Base-by-base conservation (phyloP, 805 yeast genomes). In the Candida sphagnicola region DNA sequence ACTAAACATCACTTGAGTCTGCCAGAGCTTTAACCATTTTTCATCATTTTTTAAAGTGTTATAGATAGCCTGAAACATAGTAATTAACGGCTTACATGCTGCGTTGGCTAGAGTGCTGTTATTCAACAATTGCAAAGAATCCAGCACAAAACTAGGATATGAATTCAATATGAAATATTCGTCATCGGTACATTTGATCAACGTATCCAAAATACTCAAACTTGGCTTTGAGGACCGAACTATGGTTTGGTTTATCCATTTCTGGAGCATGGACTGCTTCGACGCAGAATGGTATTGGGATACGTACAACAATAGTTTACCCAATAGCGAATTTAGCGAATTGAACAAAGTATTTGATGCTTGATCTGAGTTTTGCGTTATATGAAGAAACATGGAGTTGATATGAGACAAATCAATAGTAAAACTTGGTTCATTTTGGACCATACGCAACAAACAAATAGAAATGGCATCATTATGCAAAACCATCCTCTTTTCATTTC, bases 331-430 rank as follows among this genome's bases (percentile, higher is more conserved):
- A 39, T 69, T 74, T 37, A 86, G 56, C 0, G 95, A 81, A 51
- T 83, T 85, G 4, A 82, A 78, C 18, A 85, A 56, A 0, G 95
- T 80, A 2, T 85, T 78, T 4, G 83, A 80, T 1, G 85, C 74
- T 36, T 81, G 85, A 38, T 77, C 78, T 80, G 89, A 80, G 54
- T 75, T 80, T 46, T 80, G 89, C 28, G 82, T 59, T 11, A 83
- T 70, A 54, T 75, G 83, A 17, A 65, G 65, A 49, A 77, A 76
- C 6, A 38, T 18, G 11, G 5, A 3, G 29, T 37, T 34, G 2
- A 29, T 29, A 4, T 28, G 39, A 16, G 23, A 31, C 15, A 24
- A 14, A 8, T 14, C 31, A 3, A 21, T 29, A 14, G 31, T 31
- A 14, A 31, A 34, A 11, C 36, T 41, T 8, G 14, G 14, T 28